Percentiles rank a stretch among this genome's conserved stretches.
These are phyloP conservation scores for Brasilioporus rufonigricans DNA, from an alignment of 768 basidiomycete species.

Conservation along the genomic window DNA sequence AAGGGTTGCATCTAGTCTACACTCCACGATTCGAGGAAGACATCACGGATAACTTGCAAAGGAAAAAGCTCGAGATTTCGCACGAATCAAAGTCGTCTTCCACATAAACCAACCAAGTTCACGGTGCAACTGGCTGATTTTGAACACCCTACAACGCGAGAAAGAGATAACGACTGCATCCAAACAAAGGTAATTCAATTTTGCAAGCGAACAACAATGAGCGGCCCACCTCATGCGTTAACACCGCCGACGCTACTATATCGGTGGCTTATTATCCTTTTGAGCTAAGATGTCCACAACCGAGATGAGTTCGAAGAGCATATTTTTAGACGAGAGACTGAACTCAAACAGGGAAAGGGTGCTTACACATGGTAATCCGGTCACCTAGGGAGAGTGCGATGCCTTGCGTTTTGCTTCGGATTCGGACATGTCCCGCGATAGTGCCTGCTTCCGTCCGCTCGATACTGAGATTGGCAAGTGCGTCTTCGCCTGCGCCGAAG, in stretches of 20 bases:
- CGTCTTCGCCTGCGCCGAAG: constrained; percentile 75
- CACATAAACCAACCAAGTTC: not conserved
- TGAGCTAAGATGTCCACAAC: constrained; percentile 30
- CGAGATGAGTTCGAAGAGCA: not conserved
- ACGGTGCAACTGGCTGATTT: not conserved
- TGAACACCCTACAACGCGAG: not conserved
- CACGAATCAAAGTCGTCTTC: not conserved
- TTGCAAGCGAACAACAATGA: not conserved
- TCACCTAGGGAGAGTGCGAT: constrained; percentile 95
- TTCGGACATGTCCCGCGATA: constrained; percentile 91
- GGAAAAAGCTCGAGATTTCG: too few species aligned
- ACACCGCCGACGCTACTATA: constrained; percentile 3
- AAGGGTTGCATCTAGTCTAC: too few species aligned
- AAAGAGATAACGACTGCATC: not conserved
- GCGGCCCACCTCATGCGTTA: not conserved
- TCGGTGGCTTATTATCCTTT: constrained; percentile 39
- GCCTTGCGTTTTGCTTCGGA: constrained; percentile 96
- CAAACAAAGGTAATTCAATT: not conserved
- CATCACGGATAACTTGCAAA: too few species aligned
- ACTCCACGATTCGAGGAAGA: too few species aligned
- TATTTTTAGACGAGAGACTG: not conserved
- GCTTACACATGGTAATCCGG: constrained; percentile 65
- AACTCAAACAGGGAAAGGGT: not conserved
- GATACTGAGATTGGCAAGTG: constrained; percentile 90
- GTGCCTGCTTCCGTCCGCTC: constrained; percentile 80